Evolutionary conservation across 495 filamentous ascomycete species (phyloP).

Genomic region (Podospora pseudoanserina): DNA sequence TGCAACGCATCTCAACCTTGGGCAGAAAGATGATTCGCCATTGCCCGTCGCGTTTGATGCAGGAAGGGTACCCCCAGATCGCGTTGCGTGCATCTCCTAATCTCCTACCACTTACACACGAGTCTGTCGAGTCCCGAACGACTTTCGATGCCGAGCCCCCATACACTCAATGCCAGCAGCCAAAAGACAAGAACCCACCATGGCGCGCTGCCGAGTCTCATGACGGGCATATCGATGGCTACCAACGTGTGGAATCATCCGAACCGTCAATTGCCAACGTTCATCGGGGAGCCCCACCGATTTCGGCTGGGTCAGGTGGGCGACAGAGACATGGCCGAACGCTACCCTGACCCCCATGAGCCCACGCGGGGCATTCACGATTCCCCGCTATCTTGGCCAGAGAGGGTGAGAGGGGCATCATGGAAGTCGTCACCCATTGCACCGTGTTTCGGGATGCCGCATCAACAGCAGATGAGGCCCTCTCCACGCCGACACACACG

Average conservation of each 20-base stretch:
- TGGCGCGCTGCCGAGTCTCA: neutral
- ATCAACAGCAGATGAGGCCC: neutral
- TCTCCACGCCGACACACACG: neutral
- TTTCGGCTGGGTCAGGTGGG: neutral
- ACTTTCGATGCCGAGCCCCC: no score
- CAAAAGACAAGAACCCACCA: neutral
- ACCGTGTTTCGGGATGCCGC: neutral
- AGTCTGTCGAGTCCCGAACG: no score
- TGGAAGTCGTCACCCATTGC: neutral
- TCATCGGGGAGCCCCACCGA: no score
- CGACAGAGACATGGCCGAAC: neutral
- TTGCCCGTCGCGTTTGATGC: constrained; percentile 16
- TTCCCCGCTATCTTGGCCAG: neutral
- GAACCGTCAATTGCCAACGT: no score
- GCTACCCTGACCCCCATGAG: neutral
- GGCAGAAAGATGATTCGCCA: constrained; percentile 19
- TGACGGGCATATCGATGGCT: neutral
- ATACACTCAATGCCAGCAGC: no score
- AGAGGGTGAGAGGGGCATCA: neutral
- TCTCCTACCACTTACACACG: no score
- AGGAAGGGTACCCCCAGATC: constrained; percentile 16
- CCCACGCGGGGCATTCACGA: neutral
- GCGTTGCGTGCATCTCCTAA: constrained; percentile 9
- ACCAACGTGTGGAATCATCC: no score
- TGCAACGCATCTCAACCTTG: constrained; percentile 25